phyloP scores from a whole-genome alignment of 108 stramenopile genomes.

The Cylindrotheca closterium region DNA sequence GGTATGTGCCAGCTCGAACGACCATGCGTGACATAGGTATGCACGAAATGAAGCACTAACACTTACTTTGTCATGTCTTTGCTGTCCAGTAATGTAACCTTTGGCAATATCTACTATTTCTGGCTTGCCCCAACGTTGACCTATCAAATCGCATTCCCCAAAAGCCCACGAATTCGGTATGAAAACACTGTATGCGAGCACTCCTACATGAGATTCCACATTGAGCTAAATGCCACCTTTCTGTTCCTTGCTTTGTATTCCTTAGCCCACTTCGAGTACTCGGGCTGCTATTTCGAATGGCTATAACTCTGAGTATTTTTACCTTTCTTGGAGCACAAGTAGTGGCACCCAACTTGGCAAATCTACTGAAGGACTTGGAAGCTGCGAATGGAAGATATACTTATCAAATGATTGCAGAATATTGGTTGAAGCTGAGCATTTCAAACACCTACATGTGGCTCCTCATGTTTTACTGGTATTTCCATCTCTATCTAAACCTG shows the following conservation, averaged over 20 bases:
- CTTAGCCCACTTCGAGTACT: constrained; percentile 33
- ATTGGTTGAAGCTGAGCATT: constrained; percentile 75
- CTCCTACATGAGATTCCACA: no score
- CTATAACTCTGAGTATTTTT: constrained; percentile 43
- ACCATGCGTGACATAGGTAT: no score
- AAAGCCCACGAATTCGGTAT: constrained; percentile 44
- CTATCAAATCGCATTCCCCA: constrained; percentile 84
- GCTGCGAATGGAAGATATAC: constrained; percentile 44
- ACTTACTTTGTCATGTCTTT: no score
- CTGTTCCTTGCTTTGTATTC: no score
- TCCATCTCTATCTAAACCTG: constrained; percentile 90
- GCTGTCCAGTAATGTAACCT: constrained; percentile 60
- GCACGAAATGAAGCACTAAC: no score
- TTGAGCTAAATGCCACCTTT: no score
- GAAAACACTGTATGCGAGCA: no score
- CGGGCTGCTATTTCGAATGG: constrained; percentile 51
- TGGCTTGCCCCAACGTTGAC: constrained; percentile 88
- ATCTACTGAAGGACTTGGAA: constrained; percentile 62
- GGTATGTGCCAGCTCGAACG: constrained; percentile 16
- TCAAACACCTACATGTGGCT: constrained; percentile 92
- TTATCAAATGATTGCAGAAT: constrained; percentile 60
- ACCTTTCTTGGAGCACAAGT: constrained; percentile 71
- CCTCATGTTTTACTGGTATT: constrained; percentile 87
- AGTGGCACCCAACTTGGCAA: constrained; percentile 56
- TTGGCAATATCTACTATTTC: constrained; percentile 81